These are phyloP conservation scores for Pichia sp. DNA, from an alignment of 1,139 yeast genomes.

Conservation along the genomic window DNA sequence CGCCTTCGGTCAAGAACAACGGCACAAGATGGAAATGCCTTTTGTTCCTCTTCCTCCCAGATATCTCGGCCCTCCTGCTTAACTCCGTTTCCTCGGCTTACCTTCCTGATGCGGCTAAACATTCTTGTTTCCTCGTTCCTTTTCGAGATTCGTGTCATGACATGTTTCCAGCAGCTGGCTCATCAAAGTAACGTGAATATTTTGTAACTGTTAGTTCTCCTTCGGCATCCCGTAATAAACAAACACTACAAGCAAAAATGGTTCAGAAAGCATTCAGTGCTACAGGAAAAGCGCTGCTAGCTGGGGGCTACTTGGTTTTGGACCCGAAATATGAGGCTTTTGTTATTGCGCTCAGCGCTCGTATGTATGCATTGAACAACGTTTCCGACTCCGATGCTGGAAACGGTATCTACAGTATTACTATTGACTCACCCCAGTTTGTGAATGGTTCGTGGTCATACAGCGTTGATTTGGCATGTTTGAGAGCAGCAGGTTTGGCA, in stretches of 20 bases:
- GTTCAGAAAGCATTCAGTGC: constrained; percentile 54
- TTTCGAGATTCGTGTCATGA: background rate
- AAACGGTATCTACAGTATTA: constrained; percentile 32
- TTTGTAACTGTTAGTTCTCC: background rate
- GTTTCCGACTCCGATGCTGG: constrained; percentile 8
- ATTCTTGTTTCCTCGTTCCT: background rate
- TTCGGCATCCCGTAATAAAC: background rate
- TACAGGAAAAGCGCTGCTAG: constrained; percentile 90
- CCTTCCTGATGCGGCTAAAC: background rate
- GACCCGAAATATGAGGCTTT: constrained; percentile 72
- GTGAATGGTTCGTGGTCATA: constrained; percentile 66
- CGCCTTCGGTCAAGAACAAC: background rate
- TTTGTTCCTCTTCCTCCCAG: background rate
- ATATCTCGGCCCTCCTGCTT: background rate
- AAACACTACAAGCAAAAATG: background rate
- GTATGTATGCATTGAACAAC: constrained; percentile 70
- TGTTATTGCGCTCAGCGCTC: constrained; percentile 81
- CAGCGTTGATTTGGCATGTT: constrained; percentile 22
- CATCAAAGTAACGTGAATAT: background rate
- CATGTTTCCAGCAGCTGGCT: background rate
- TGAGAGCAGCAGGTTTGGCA: background rate
- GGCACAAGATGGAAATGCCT: background rate
- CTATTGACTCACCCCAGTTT: constrained; percentile 77
- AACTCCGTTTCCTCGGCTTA: background rate
- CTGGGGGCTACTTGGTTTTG: constrained; percentile 90